These are phyloP conservation scores for Tuber umbilicatum DNA, from an alignment of 495 filamentous ascomycete species.

Conservation along the genomic window DNA sequence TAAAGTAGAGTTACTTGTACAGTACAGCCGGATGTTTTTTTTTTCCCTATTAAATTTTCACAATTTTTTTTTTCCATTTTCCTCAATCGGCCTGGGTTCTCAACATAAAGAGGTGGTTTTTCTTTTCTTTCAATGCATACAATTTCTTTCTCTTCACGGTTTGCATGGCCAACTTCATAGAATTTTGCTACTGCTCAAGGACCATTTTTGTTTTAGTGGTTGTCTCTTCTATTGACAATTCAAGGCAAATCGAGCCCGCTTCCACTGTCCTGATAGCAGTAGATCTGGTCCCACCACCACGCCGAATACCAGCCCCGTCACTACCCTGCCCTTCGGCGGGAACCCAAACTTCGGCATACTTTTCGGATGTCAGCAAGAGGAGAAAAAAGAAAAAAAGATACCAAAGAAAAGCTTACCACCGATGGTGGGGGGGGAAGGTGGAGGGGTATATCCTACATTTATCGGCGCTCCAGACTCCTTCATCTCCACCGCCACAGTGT, in stretches of 20 bases:
- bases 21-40: conserved; percentile 12
- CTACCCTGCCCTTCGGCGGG: conserved; percentile 23
- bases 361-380: conserved; percentile 5
- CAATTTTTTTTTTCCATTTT: not conserved
- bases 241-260: conserved; percentile 32
- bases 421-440: not conserved
- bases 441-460: conserved; percentile 18
- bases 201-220: conserved; percentile 30
- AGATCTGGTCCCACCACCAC: conserved; percentile 21
- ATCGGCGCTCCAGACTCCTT: conserved; percentile 64
- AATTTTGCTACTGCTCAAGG: conserved; percentile 9
- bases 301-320: not conserved
- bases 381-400: not conserved
- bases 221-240: conserved; percentile 39
- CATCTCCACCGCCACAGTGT: conserved; percentile 80
- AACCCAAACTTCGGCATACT: conserved; percentile 32
- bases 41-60: conserved; percentile 11
- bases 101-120: conserved; percentile 22
- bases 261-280: conserved; percentile 32
- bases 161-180: not conserved
- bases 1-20: conserved; percentile 2
- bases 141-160: not conserved
- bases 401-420: not conserved
- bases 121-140: conserved; percentile 8
- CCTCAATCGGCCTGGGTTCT: not conserved